Conservation (phyloP, 129 eudicot genomes). For the Centaurea solstitialis region DNA sequence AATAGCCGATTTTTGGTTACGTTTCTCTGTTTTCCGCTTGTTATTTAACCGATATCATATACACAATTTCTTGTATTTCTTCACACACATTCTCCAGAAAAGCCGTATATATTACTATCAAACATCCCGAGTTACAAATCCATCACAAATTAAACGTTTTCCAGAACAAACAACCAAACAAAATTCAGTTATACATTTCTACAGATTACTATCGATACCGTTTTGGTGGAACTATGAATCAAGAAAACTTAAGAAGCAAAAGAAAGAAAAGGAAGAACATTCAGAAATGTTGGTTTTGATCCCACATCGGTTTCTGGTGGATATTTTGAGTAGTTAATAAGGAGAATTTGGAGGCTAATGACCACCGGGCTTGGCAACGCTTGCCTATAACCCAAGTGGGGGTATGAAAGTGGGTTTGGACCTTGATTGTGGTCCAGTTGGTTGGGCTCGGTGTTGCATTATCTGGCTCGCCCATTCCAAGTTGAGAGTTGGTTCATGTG, state of each 20-base stretch:
- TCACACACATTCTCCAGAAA: no score
- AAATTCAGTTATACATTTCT: not conserved
- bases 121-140: no score
- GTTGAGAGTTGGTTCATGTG: constrained; percentile 19
- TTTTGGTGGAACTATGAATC: not conserved
- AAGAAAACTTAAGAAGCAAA: not conserved
- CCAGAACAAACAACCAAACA: not conserved
- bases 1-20: constrained; percentile 31
- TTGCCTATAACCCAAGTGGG: not conserved
- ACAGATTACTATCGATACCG: not conserved
- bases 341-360: not conserved
- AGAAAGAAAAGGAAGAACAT: not conserved
- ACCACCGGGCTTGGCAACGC: not conserved
- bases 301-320: not conserved
- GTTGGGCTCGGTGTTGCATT: not conserved
- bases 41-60: not conserved
- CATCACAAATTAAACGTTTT: no score
- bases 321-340: not conserved
- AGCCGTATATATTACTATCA: no score
- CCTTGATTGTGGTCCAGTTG: not conserved
- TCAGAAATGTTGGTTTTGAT: not conserved
- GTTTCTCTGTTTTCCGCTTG: not conserved
- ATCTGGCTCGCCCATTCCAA: constrained; percentile 6
- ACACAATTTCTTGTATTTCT: not conserved
- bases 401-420: not conserved